Evolutionary conservation across 371 early-diverging fungal genomes (phyloP).

Genomic region (Mucor ambiguus): DNA sequence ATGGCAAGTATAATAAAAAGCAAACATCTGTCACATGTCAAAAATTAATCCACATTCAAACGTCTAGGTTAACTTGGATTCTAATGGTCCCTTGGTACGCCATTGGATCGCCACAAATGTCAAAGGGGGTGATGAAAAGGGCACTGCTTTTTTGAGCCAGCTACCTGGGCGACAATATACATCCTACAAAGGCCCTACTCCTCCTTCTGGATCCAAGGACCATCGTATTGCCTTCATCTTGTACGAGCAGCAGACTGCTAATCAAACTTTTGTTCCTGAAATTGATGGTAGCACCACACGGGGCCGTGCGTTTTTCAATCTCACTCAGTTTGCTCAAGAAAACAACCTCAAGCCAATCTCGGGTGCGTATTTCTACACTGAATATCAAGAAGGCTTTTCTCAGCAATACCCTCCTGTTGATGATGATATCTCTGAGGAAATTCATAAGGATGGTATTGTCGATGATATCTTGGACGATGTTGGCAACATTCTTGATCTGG

Average conservation of each 20-base stretch:
- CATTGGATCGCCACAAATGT: conserved; percentile 41
- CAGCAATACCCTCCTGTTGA: not conserved
- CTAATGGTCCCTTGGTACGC: conserved; percentile 27
- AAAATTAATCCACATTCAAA: no score
- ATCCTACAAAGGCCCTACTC: conserved; percentile 15
- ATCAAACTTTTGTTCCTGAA: conserved; percentile 2
- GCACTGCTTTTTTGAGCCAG: not conserved
- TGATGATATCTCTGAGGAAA: not conserved
- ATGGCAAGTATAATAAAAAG: conserved; percentile 24
- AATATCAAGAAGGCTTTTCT: conserved; percentile 1
- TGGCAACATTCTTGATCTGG: not conserved
- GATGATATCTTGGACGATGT: not conserved
- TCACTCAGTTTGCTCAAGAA: conserved; percentile 16
- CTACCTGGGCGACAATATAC: conserved; percentile 1
- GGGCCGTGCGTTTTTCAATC: conserved; percentile 8
- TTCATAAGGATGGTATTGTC: not conserved
- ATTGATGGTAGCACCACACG: conserved; percentile 1
- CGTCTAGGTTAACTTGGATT: conserved; percentile 29
- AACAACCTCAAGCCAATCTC: conserved; percentile 26
- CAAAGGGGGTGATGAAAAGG: conserved; percentile 7
- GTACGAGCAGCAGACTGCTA: conserved; percentile 24
- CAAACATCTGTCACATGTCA: no score
- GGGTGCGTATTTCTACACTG: conserved; percentile 19
- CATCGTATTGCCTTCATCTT: conserved; percentile 35
- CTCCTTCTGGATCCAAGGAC: conserved; percentile 5